A percentile compares a stretch with the other conserved stretches of the same genome.
These are phyloP conservation scores for Fusarium lateritium DNA, from an alignment of 2,329 filamentous ascomycete species.

Conservation along the genomic window DNA sequence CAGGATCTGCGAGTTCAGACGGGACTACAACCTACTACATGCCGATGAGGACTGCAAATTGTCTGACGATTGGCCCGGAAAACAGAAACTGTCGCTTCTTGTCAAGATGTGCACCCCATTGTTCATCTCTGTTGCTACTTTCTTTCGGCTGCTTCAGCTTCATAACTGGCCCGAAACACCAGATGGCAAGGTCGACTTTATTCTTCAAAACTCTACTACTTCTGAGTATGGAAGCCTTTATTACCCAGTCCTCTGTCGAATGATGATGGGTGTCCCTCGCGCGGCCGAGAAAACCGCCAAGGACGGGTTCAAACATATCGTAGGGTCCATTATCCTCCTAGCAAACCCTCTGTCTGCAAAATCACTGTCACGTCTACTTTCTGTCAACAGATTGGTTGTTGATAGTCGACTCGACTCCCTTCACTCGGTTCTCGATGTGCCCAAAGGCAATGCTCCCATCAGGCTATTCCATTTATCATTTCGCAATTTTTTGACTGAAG, in stretches of 20 bases:
- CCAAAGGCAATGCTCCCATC: conserved; percentile 44
- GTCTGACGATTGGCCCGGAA: conserved; percentile 50
- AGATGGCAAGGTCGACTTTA: conserved; percentile 39
- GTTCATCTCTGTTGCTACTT: conserved; percentile 55
- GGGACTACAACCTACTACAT: conserved; percentile 38
- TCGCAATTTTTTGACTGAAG: conserved; percentile 50
- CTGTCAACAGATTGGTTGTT: conserved; percentile 33
- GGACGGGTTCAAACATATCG: conserved; percentile 22
- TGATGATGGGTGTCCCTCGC: background rate
- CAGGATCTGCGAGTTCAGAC: conserved; percentile 50
- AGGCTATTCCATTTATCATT: conserved; percentile 57
- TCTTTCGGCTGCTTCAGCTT: conserved; percentile 45
- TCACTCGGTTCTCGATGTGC: conserved; percentile 55
- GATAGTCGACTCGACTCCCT: conserved; percentile 47
- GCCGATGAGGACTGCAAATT: conserved; percentile 21
- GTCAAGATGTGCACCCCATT: conserved; percentile 52
- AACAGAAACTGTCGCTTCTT: conserved; percentile 26
- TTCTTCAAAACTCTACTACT: conserved; percentile 15
- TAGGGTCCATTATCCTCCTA: conserved; percentile 53
- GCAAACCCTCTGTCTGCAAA: conserved; percentile 50
- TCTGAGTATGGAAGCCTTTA: conserved; percentile 39
- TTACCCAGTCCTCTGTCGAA: background rate
- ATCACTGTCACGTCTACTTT: conserved; percentile 50
- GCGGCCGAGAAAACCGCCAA: no score
- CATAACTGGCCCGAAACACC: conserved; percentile 38